Conservation (phyloP, 2,329 filamentous ascomycete genomes). For the Alternaria incomplexa region DNA sequence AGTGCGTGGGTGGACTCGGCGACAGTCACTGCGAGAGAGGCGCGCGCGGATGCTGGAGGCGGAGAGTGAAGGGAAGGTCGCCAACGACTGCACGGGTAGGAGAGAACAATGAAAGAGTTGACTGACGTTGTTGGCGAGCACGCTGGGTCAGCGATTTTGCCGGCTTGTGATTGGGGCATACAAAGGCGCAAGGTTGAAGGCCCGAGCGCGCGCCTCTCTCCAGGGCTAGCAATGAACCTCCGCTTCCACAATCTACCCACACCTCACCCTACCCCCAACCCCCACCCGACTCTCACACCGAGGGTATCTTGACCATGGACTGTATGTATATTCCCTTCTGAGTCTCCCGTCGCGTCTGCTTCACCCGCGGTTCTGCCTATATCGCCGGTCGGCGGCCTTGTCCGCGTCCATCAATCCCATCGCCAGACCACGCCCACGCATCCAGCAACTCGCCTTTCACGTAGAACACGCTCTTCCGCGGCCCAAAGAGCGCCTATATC, state of each 20-base stretch:
- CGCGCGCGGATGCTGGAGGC: conserved; percentile 1
- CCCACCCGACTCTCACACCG: conserved; percentile 30
- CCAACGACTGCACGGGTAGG: conserved; percentile 2
- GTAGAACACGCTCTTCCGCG: conserved; percentile 16
- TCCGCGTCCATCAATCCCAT: conserved; percentile 44
- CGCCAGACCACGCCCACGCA: conserved; percentile 40
- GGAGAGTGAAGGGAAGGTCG: neutral
- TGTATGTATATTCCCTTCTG: conserved; percentile 58
- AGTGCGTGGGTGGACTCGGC: conserved; percentile 17
- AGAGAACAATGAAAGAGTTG: conserved; percentile 7
- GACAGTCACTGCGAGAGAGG: neutral
- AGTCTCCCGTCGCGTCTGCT: conserved; percentile 30
- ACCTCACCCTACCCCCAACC: conserved; percentile 39
- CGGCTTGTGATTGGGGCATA: conserved; percentile 6
- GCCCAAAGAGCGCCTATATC: conserved; percentile 19
- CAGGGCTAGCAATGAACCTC: conserved; percentile 22
- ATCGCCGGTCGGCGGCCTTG: conserved; percentile 31
- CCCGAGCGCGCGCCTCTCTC: neutral
- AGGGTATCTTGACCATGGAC: conserved; percentile 64
- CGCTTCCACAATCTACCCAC: conserved; percentile 35
- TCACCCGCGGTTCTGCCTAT: conserved; percentile 21
- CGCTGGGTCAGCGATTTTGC: conserved; percentile 18
- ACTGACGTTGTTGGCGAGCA: conserved; percentile 29
- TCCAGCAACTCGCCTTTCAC: conserved; percentile 30
- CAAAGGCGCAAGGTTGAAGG: conserved; percentile 3